Conservation (phyloP, 2,329 filamentous ascomycete species). For the Aspergillus brunneoviolaceus region DNA sequence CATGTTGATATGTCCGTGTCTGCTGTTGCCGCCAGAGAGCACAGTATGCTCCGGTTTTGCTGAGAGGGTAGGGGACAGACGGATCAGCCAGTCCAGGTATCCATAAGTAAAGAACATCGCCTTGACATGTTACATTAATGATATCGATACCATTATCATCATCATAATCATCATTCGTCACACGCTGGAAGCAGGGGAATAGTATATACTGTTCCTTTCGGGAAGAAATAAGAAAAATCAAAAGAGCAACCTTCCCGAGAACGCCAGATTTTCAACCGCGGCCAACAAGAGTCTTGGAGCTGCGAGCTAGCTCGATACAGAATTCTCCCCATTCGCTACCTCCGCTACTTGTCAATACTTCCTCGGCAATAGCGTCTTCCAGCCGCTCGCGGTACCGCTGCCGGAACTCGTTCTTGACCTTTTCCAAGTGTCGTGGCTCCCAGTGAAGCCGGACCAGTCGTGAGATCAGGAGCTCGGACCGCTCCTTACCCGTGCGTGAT, state of each 20-base stretch:
- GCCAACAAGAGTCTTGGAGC: constrained; percentile 26
- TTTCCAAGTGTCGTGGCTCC: constrained; percentile 78
- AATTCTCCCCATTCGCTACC: constrained; percentile 69
- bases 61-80: too few species aligned
- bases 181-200: not conserved
- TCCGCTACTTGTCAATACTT: constrained; percentile 59
- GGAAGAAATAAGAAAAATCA: not conserved
- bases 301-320: constrained; percentile 61
- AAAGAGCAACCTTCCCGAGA: not conserved
- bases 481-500: constrained; percentile 67
- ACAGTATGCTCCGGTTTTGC: too few species aligned
- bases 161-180: not conserved
- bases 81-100: too few species aligned
- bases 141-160: not conserved
- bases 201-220: not conserved
- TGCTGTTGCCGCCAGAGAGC: too few species aligned
- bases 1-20: too few species aligned
- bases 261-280: not conserved
- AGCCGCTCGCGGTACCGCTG: constrained; percentile 73
- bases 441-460: constrained; percentile 88
- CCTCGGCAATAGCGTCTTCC: constrained; percentile 74
- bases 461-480: constrained; percentile 83
- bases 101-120: not conserved
- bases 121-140: not conserved
- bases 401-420: constrained; percentile 76